Evolutionary conservation across 192 early-diverging fungal genomes (phyloP).

Genomic region (Globomyces pollinis-pini): DNA sequence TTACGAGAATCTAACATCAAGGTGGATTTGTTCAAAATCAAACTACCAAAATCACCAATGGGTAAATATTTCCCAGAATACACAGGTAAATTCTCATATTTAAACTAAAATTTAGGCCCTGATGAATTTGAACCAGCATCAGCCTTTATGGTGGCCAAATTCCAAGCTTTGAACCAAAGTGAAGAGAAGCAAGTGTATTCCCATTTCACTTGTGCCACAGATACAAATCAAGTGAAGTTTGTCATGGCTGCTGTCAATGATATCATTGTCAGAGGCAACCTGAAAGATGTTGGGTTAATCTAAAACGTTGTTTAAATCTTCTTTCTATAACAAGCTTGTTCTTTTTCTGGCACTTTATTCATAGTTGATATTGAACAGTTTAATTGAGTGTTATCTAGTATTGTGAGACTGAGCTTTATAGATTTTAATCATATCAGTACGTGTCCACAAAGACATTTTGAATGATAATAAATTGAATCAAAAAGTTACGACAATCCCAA

Average conservation of each 20-base stretch:
- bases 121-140: constrained; percentile 39
- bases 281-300: constrained; percentile 16
- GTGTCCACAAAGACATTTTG: too few relatives aligned
- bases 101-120: constrained; percentile 20
- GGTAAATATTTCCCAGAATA: constrained; percentile 87
- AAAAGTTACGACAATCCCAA: too few relatives aligned
- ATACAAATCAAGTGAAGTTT: constrained; percentile 48
- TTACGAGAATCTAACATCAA: too few relatives aligned
- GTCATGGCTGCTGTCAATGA: constrained; percentile 46
- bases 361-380: too few relatives aligned
- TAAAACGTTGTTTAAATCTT: too few relatives aligned
- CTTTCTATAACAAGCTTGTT: too few relatives aligned
- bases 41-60: constrained; percentile 77
- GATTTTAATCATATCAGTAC: too few relatives aligned
- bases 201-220: constrained; percentile 57
- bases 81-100: constrained; percentile 20
- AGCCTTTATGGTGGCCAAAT: constrained; percentile 38
- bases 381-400: too few relatives aligned
- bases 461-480: too few relatives aligned
- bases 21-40: constrained; percentile 92
- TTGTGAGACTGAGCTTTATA: too few relatives aligned
- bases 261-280: constrained; percentile 32
- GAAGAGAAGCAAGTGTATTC: constrained; percentile 45
- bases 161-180: constrained; percentile 33
- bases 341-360: too few relatives aligned